Evolutionary conservation across 352 stramenopile species (phyloP).

Genomic region (Thalassiosira hispida): DNA sequence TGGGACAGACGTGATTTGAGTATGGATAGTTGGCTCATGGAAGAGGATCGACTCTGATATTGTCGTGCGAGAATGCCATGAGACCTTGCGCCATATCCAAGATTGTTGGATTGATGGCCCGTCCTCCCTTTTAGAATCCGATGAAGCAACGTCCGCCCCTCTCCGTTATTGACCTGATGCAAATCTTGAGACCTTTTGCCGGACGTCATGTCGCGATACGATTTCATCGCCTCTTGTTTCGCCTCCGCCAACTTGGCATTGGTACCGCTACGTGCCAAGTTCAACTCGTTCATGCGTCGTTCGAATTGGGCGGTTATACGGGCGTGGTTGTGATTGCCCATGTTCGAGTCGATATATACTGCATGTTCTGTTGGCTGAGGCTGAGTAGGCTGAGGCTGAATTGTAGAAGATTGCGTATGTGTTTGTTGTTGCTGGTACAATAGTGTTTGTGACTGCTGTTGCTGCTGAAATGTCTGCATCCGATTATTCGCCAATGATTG

Average conservation of each 20-base stretch:
- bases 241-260: constrained; percentile 17
- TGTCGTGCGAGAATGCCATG: constrained; percentile 16
- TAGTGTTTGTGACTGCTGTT: background rate
- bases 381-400: too few relatives aligned
- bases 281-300: constrained; percentile 46
- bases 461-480: background rate
- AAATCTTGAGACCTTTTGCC: constrained; percentile 14
- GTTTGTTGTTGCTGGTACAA: background rate
- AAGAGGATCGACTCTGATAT: constrained; percentile 23
- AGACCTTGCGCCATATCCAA: constrained; percentile 4
- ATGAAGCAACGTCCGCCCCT: background rate
- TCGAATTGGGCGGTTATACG: constrained; percentile 62
- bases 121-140: constrained; percentile 9
- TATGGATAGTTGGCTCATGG: constrained; percentile 32
- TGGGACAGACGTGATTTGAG: constrained; percentile 72
- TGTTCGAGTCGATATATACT: too few relatives aligned
- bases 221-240: constrained; percentile 10
- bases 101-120: background rate
- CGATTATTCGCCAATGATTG: constrained; percentile 1
- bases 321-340: too few relatives aligned
- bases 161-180: constrained; percentile 9
- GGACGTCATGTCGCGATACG: constrained; percentile 17
- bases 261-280: constrained; percentile 5
- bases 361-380: too few relatives aligned
- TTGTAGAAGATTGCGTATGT: too few relatives aligned